A percentile compares a stretch with the other conserved stretches of the same genome.
Conservation (phyloP, 2,329 filamentous ascomycete species). For the Apiospora phragmitis region DNA sequence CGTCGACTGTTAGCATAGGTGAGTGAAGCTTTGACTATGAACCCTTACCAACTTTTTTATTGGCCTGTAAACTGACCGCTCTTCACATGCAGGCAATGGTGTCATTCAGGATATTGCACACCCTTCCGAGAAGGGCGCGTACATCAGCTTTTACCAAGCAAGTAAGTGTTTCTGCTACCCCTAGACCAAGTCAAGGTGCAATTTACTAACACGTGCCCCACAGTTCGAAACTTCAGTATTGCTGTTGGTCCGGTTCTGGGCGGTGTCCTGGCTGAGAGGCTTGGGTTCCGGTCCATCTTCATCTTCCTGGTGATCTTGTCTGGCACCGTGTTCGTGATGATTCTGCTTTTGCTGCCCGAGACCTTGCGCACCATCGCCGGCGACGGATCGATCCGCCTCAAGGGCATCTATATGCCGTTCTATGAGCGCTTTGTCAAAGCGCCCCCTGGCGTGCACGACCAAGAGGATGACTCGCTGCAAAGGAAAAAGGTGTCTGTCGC, state of each 20-base stretch:
- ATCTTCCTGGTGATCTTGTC: constrained; percentile 28
- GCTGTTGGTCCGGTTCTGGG: constrained; percentile 35
- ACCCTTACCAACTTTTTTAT: too few relatives aligned
- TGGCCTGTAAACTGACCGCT: background rate
- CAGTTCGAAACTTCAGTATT: constrained; percentile 30
- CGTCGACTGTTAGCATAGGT: constrained; percentile 49
- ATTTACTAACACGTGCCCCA: background rate
- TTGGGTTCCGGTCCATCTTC: constrained; percentile 34
- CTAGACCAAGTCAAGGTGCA: too few relatives aligned
- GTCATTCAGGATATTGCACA: constrained; percentile 35
- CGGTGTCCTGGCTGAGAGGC: constrained; percentile 28
- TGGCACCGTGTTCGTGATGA: constrained; percentile 21
- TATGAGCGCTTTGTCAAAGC: constrained; percentile 17
- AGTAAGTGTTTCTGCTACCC: constrained; percentile 21
- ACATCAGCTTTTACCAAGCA: constrained; percentile 34
- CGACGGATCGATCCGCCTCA: constrained; percentile 24
- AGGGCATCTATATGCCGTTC: constrained; percentile 28
- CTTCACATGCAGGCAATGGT: too few relatives aligned
- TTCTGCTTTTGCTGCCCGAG: constrained; percentile 28
- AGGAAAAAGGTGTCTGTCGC: constrained; percentile 26
- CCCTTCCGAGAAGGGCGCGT: constrained; percentile 27
- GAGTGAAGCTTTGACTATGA: too few relatives aligned
- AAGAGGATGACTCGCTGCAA: constrained; percentile 8
- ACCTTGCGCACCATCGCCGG: constrained; percentile 30
- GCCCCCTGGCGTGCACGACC: constrained; percentile 18